These are phyloP conservation scores for Rubroboletus satanas DNA, from an alignment of 768 basidiomycete species.

Conservation along the genomic window DNA sequence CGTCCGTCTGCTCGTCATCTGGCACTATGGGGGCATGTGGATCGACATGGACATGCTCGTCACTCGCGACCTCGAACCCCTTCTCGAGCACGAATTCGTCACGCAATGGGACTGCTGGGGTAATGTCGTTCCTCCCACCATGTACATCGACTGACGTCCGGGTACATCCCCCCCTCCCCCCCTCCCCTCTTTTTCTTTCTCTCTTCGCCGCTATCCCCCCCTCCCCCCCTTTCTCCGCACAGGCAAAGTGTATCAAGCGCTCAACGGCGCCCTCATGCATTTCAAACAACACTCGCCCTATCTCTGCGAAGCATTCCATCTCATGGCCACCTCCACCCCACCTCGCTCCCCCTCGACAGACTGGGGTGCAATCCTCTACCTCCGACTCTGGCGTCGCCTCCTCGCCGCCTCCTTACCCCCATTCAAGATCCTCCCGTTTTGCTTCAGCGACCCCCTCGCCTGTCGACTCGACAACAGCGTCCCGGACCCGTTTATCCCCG, in stretches of 20 bases:
- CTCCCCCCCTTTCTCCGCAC: not conserved
- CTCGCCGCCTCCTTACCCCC: slow-evolving; percentile 70
- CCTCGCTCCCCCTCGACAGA: slow-evolving; percentile 81
- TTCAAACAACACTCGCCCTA: slow-evolving; percentile 89
- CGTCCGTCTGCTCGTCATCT: slow-evolving; percentile 80
- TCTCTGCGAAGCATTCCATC: slow-evolving; percentile 93
- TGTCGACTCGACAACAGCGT: slow-evolving; percentile 89
- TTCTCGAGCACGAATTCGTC: slow-evolving; percentile 92
- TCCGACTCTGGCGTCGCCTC: slow-evolving; percentile 85
- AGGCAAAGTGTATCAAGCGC: slow-evolving; percentile 72
- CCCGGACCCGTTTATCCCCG: slow-evolving; percentile 81
- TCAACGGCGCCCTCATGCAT: slow-evolving; percentile 94
- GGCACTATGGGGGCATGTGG: slow-evolving; percentile 92
- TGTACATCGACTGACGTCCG: slow-evolving; percentile 3
- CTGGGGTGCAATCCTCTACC: slow-evolving; percentile 91
- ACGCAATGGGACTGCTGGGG: slow-evolving; percentile 99
- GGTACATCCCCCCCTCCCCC: not conserved
- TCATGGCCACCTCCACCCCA: slow-evolving; percentile 72
- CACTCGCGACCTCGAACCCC: slow-evolving; percentile 78
- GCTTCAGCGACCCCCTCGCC: slow-evolving; percentile 87
- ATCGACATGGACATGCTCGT: slow-evolving; percentile 95
- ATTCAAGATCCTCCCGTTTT: slow-evolving; percentile 92
- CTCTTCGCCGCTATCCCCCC: too few relatives aligned
- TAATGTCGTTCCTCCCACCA: slow-evolving; percentile 29
- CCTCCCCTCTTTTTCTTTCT: not conserved